These are phyloP conservation scores for Nematocida displodere DNA, from an alignment of 371 early-diverging fungal genomes.

Conservation along the genomic window DNA sequence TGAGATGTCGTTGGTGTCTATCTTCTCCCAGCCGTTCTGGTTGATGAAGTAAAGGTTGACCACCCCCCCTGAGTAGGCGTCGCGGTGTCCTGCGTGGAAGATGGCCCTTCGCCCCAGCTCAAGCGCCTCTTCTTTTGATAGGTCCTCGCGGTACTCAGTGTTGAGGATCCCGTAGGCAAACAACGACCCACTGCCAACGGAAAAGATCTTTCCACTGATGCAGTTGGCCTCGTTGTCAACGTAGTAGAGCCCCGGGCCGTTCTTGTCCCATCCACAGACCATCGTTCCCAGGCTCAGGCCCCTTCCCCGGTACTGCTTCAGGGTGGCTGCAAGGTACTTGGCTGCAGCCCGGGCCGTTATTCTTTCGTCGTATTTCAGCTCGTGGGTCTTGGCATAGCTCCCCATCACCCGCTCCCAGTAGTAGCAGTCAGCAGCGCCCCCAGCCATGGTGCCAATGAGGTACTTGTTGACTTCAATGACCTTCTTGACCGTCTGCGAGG, in stretches of 20 bases:
- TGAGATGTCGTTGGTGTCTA: slow-evolving; percentile 64
- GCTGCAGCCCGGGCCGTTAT: slow-evolving; percentile 97
- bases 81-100: slow-evolving; percentile 93
- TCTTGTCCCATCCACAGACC: slow-evolving; percentile 97
- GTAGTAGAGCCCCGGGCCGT: slow-evolving; percentile 89
- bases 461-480: slow-evolving; percentile 98
- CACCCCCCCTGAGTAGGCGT: slow-evolving; percentile 92
- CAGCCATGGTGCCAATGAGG: slow-evolving; percentile 98
- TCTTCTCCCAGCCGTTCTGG: slow-evolving; percentile 62
- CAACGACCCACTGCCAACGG: slow-evolving; percentile 91
- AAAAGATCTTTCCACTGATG: slow-evolving; percentile 81
- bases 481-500: slow-evolving; percentile 93
- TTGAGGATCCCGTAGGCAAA: slow-evolving; percentile 91
- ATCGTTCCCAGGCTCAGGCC: slow-evolving; percentile 98
- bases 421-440: slow-evolving; percentile 99
- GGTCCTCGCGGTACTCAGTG: slow-evolving; percentile 76
- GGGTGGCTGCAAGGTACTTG: slow-evolving; percentile 85
- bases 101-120: slow-evolving; percentile 88
- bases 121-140: slow-evolving; percentile 82
- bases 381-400: slow-evolving; percentile 78
- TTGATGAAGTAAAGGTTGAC: slow-evolving; percentile 70
- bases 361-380: slow-evolving; percentile 89
- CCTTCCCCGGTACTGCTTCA: slow-evolving; percentile 84
- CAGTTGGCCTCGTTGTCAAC: slow-evolving; percentile 92
- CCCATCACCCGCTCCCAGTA: slow-evolving; percentile 98